A percentile compares a stretch with the other conserved stretches of the same genome.
phyloP scores from a whole-genome alignment of 202 grass and related monocot species.

The Dendrocalamus latiflorus region DNA sequence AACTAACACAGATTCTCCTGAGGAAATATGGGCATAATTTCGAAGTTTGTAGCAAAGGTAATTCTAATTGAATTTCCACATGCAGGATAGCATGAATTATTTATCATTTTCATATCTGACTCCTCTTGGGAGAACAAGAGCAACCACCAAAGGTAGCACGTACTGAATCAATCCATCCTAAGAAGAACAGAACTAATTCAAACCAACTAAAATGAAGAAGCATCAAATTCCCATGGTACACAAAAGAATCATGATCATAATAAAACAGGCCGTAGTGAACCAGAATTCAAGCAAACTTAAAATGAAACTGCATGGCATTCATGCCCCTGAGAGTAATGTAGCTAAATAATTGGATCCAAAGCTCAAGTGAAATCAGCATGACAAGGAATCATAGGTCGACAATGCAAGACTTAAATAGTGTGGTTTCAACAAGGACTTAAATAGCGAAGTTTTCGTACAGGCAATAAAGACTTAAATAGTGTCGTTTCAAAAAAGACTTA shows the following conservation, averaged over 20 bases:
- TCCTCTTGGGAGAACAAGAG: background rate
- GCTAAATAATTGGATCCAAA: too few species aligned
- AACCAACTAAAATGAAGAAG: slow-evolving; percentile 14
- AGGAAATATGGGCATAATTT: background rate
- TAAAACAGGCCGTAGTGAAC: background rate
- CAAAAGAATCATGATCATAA: background rate
- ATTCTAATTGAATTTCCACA: slow-evolving; percentile 1
- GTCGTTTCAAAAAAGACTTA: too few species aligned
- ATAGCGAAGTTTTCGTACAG: too few species aligned
- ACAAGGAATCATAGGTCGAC: too few species aligned
- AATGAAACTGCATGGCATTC: too few species aligned
- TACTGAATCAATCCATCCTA: background rate
- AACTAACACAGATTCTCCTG: background rate
- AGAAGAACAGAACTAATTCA: background rate
- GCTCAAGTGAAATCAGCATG: too few species aligned
- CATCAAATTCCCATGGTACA: background rate
- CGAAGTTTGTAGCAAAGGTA: background rate
- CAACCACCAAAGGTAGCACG: background rate
- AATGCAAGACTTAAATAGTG: too few species aligned
- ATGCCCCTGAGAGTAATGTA: too few species aligned
- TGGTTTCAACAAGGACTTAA: too few species aligned
- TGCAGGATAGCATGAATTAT: background rate
- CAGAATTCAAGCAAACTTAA: too few species aligned
- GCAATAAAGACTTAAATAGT: too few species aligned
- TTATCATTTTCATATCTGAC: background rate